Base-by-base conservation (phyloP, 2,329 filamentous ascomycete species). In the Phoma sp. region DNA sequence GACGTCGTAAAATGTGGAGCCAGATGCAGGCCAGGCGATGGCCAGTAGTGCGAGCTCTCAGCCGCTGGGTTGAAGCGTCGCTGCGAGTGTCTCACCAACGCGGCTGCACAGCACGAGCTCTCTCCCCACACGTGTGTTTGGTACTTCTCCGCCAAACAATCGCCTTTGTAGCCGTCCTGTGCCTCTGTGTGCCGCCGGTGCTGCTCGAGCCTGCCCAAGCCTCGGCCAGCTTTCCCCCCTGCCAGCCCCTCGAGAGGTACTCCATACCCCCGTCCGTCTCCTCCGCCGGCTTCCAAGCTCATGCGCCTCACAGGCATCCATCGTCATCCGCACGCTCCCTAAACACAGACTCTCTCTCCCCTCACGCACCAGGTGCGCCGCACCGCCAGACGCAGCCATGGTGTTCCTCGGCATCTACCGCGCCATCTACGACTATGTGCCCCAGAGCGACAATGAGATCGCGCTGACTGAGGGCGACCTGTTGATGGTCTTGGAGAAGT, bases 351-450 rank as follows among this genome's bases (percentile, higher is more conserved):
- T 14, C 37, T 22, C 41, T 24, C 32, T 8, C 6, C 3, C 9
- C 29, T 13, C 41, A 24, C 36, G 30, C 37, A 50, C 27, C 36
- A 42, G 52, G 52, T 55, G 52, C 52, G 37, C 52, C 27, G 52
- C 52, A 50, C 52, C 47, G 37, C 46, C 53, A 9, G 33, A 60
- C 47, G 60, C 38, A 64, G 60, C 64, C 55, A 97, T 97, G 93
- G 91, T 89, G 62, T 98, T 98, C 80, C 79, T 96, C 69, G 93
- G 91, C 67, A 87, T 98, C 64, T 96, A 91, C 80, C 89, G 86
- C 73, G 93, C 93, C 70, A 72, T 96, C 69, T 98, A 96, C 82
- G 92, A 96, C 79, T 98, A 98, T 80, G 82, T 83, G 72, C 91
- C 93, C 59, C 91, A 96, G 76, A 87, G 86, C 66, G 89, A 91